Evolutionary conservation across 192 early-diverging fungal species (phyloP).

Genomic region (Funneliformis mosseae): DNA sequence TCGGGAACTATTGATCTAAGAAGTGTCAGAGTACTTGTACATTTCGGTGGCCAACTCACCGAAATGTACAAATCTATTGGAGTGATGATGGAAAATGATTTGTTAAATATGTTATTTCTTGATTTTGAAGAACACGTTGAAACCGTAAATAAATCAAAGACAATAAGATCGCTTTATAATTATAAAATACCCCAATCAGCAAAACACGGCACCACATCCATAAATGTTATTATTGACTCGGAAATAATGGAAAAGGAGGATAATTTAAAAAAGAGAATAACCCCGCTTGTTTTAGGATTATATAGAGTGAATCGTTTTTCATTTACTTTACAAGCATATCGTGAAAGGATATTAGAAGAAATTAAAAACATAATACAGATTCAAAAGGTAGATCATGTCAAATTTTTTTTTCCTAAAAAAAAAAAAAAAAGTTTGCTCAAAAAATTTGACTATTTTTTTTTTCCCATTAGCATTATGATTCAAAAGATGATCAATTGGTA

Average conservation of each 20-base stretch:
- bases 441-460: not conserved
- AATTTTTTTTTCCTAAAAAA: not conserved
- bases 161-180: conserved; percentile 27
- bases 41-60: conserved; percentile 63
- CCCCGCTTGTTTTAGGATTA: conserved; percentile 78
- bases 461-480: conserved; percentile 28
- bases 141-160: conserved; percentile 46
- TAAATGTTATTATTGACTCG: conserved; percentile 35
- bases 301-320: conserved; percentile 71
- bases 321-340: conserved; percentile 71
- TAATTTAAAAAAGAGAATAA: conserved; percentile 57
- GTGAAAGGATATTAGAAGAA: conserved; percentile 75
- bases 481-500: not conserved
- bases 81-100: conserved; percentile 75
- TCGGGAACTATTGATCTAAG: conserved; percentile 58
- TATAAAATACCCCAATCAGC: not conserved
- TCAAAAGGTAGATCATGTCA: conserved; percentile 57
- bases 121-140: conserved; percentile 63
- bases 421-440: not conserved
- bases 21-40: conserved; percentile 57
- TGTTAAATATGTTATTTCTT: conserved; percentile 60
- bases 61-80: conserved; percentile 68
- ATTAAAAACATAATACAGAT: conserved; percentile 79
- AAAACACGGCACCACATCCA: not conserved
- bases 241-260: conserved; percentile 38